Conservation (phyloP, 2,329 filamentous ascomycete genomes). For the Phyllosticta paracitricarpa region DNA sequence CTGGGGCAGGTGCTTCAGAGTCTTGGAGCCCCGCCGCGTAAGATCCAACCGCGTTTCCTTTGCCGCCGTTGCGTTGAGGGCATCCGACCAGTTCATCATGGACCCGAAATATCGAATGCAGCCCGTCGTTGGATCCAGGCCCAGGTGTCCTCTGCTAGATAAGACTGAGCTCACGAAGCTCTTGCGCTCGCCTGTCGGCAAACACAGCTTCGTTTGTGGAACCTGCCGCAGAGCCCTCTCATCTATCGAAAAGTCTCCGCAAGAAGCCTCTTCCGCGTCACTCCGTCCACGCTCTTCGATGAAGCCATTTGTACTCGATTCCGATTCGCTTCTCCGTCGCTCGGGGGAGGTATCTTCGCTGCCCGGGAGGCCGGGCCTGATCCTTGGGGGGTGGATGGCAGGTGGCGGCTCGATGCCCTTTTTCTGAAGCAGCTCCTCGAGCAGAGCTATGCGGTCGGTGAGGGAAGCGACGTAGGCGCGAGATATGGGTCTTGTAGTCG, state of each 20-base stretch:
- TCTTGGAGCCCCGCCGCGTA: slow-evolving; percentile 36
- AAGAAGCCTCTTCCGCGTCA: slow-evolving; percentile 15
- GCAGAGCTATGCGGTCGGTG: slow-evolving; percentile 43
- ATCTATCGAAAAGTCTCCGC: not conserved
- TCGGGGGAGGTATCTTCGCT: slow-evolving; percentile 19
- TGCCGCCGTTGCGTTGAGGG: slow-evolving; percentile 18
- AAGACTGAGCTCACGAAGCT: slow-evolving; percentile 39
- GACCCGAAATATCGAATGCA: slow-evolving; percentile 45
- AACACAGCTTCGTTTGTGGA: not conserved
- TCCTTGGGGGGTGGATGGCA: slow-evolving; percentile 45
- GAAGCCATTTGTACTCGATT: not conserved
- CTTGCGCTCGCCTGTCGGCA: slow-evolving; percentile 19
- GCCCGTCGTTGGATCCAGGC: slow-evolving; percentile 43
- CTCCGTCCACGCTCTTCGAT: not conserved
- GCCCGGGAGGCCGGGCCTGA: slow-evolving; percentile 26
- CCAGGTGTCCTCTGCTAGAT: slow-evolving; percentile 40
- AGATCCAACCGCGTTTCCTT: slow-evolving; percentile 26
- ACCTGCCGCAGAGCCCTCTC: slow-evolving; percentile 19
- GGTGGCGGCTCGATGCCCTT: slow-evolving; percentile 41
- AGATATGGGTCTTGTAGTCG: slow-evolving; percentile 40
- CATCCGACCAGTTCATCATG: slow-evolving; percentile 42
- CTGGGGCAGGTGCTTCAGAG: slow-evolving; percentile 36
- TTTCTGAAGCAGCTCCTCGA: slow-evolving; percentile 44
- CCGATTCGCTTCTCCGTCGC: slow-evolving; percentile 14
- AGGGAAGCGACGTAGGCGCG: slow-evolving; percentile 50